Evolutionary conservation across 2,329 filamentous ascomycete genomes (phyloP), one percentile per base, ranked within the genome.

Genomic region (Aureobasidium sp.): DNA sequence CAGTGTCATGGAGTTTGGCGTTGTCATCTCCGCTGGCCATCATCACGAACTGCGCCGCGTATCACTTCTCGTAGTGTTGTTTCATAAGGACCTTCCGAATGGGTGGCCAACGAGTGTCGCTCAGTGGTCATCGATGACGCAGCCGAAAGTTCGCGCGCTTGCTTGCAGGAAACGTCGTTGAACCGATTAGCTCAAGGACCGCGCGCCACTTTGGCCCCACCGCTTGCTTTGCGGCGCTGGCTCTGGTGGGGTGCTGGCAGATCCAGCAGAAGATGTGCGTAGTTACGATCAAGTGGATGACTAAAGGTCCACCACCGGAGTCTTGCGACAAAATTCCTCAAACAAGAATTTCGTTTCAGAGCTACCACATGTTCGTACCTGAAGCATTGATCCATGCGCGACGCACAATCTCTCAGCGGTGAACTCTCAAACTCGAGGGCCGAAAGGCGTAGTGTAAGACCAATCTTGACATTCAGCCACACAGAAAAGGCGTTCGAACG

Each of bases 71-170:
- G 43, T 47, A 47, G 55, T 49, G 43, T 33, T 58, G 55, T 58
- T 49, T 47, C 55, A 58, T 37, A 58, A 58, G 42, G 55, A 58
- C 55, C 55, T 58, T 58, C 55, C 55, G 33, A 43, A 58, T 27
- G 55, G 4, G 43, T 58, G 25, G 29, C 13, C 19, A 31, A 58
- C 42, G 33, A 47, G 29, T 40, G 55, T 58, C 55, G 55, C 43
- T 58, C 55, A 40, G 9, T 25, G 38, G 55, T 58, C 55, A 58
- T 58, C 55, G 43, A 58, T 58, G 55, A 58, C 55, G 55, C 55
- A 47, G 55, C 21, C n/a, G 46, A 40, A 58, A 10, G 46, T 49
- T 49, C 55, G 33, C 55, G 43, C 53, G 55, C 31, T 58, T 58
- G 43, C 43, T 27, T 49, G 42, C 53, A 57, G 53, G 27, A 38